These are phyloP conservation scores for Boletus vinaceobasis DNA, from an alignment of 768 basidiomycete genomes.

Conservation along the genomic window DNA sequence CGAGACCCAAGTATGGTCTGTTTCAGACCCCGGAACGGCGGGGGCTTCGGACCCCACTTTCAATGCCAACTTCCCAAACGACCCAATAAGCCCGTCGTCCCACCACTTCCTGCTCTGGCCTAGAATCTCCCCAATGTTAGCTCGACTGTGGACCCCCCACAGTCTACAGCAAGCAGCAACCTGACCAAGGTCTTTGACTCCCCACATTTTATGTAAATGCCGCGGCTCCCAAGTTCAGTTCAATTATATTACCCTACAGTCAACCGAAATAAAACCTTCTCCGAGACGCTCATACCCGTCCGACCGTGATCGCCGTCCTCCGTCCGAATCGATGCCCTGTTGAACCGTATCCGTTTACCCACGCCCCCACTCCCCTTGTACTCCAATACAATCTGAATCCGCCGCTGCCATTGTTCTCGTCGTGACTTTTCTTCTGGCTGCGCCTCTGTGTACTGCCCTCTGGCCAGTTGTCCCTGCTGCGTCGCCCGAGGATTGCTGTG, in stretches of 20 bases:
- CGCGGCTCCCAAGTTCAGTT: neutral
- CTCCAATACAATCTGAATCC: neutral
- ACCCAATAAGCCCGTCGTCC: too few species aligned
- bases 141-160: neutral
- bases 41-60: neutral
- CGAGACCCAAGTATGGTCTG: neutral
- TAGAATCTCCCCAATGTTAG: neutral
- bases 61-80: neutral
- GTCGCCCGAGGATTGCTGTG: constrained; percentile 15
- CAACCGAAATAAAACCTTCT: neutral
- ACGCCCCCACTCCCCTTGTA: neutral
- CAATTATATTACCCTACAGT: neutral
- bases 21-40: too few species aligned
- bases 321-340: neutral
- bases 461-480: neutral
- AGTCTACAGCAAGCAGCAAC: constrained; percentile 10
- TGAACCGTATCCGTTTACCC: neutral
- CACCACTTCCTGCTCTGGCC: too few species aligned
- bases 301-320: neutral
- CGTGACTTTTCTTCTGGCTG: neutral
- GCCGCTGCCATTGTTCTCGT: neutral
- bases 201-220: neutral
- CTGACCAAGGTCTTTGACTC: neutral
- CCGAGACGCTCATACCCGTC: neutral
- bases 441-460: constrained; percentile 10